phyloP scores from a whole-genome alignment of 1,284 basidiomycete species.

The Inonotus obliquus region DNA sequence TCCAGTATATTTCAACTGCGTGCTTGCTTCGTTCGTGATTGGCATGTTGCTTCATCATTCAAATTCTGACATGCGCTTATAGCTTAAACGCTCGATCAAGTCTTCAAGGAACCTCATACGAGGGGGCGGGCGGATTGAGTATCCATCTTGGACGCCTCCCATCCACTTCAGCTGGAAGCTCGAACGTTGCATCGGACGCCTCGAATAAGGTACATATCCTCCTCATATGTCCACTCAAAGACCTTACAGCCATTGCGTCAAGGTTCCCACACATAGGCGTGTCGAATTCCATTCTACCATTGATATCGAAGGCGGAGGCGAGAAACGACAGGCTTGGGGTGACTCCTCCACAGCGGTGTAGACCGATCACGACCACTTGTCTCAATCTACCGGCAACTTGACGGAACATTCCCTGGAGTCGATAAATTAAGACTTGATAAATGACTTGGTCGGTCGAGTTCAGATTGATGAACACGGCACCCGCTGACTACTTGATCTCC shows the following conservation, averaged over 20 bases:
- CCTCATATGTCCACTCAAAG: neutral
- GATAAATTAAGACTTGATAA: too few species aligned
- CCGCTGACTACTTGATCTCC: too few species aligned
- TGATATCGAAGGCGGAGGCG: neutral
- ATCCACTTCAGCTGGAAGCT: neutral
- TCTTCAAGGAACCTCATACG: neutral
- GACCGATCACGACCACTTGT: too few species aligned
- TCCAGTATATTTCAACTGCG: neutral
- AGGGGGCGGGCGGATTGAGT: neutral
- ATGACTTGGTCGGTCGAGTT: too few species aligned
- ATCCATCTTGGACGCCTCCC: neutral
- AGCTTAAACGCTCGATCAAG: neutral
- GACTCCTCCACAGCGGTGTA: too few species aligned
- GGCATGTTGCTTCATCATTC: neutral
- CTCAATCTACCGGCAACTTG: too few species aligned
- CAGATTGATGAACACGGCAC: too few species aligned
- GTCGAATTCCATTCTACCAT: neutral
- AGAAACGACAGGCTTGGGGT: neutral
- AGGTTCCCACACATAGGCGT: neutral
- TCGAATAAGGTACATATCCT: neutral
- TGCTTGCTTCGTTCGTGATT: neutral
- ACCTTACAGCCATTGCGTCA: neutral
- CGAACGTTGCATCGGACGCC: neutral
- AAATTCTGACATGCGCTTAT: neutral
- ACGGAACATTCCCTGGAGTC: too few species aligned